Conservation (phyloP, 2,329 filamentous ascomycete genomes). For the Fusarium marasasianum region DNA sequence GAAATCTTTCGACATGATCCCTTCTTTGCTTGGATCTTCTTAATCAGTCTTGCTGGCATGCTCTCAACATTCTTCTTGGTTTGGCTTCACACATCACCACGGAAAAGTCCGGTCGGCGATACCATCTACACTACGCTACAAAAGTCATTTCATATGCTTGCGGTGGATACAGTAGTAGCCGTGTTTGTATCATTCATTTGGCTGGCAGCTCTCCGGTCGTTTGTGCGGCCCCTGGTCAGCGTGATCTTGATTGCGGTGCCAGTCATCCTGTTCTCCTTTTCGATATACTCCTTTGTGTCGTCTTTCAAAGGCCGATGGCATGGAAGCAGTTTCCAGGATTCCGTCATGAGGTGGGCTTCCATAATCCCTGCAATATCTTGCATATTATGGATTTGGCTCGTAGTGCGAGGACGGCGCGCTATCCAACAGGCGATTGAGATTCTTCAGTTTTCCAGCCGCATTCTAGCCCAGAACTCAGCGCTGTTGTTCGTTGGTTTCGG, state of each 20-base stretch:
- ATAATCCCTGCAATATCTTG: conserved; percentile 79
- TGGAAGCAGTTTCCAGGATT: conserved; percentile 85
- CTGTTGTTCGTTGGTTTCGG: conserved; percentile 85
- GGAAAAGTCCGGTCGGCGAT: conserved; percentile 81
- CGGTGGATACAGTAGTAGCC: conserved; percentile 90
- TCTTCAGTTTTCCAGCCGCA: conserved; percentile 89
- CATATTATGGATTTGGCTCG: conserved; percentile 83
- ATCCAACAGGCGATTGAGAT: conserved; percentile 87
- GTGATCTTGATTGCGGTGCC: conserved; percentile 86
- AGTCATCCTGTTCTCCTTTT: conserved; percentile 86
- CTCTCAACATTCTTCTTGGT: conserved; percentile 90
- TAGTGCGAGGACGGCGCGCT: conserved; percentile 81
- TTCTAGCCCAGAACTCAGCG: conserved; percentile 84
- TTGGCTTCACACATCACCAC: conserved; percentile 83
- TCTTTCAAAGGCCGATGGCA: conserved; percentile 83
- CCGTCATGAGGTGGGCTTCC: conserved; percentile 86
- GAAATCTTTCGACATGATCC: conserved; percentile 85
- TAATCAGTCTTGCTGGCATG: conserved; percentile 84
- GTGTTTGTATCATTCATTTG: conserved; percentile 88
- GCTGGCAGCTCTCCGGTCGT: conserved; percentile 88
- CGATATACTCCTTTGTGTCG: conserved; percentile 88
- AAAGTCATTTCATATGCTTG: conserved; percentile 87
- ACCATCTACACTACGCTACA: conserved; percentile 92
- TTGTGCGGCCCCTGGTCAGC: conserved; percentile 84
- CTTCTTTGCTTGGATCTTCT: conserved; percentile 91